A percentile compares a stretch with the other conserved stretches of the same genome.
Conservation (phyloP, 2,329 filamentous ascomycete species). For the Bertia moriformis region DNA sequence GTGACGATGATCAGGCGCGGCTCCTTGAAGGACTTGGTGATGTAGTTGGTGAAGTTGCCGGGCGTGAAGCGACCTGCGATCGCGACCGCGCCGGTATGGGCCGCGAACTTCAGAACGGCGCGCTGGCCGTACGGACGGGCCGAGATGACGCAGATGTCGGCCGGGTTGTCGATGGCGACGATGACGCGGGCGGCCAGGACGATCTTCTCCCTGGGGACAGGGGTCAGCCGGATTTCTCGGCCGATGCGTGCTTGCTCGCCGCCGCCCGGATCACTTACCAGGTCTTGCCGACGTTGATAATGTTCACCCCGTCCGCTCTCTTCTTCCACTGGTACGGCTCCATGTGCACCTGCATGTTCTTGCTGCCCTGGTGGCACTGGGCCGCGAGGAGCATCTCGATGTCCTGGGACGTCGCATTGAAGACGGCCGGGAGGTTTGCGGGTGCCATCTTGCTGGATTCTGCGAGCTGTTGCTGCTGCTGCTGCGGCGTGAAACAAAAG, state of each 20-base stretch:
- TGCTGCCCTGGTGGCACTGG: conserved; percentile 90
- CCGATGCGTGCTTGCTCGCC: too few relatives aligned
- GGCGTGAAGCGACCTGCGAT: conserved; percentile 99
- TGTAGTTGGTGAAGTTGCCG: conserved; percentile 99
- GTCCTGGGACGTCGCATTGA: conserved; percentile 95
- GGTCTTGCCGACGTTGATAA: conserved; percentile 99
- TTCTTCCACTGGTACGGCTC: conserved; percentile 97
- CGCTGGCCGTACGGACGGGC: conserved; percentile 99
- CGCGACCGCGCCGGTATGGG: conserved; percentile 92
- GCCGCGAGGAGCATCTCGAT: conserved; percentile 99
- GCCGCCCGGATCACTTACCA: conserved; percentile 41
- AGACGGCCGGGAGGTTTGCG: conserved; percentile 80
- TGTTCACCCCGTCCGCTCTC: conserved; percentile 84
- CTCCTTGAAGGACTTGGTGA: conserved; percentile 99
- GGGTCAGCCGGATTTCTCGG: too few relatives aligned
- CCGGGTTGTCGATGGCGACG: conserved; percentile 96
- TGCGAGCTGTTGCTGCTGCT: too few relatives aligned
- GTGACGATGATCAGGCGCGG: conserved; percentile 98
- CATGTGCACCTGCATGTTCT: conserved; percentile 99
- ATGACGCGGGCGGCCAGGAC: conserved; percentile 98
- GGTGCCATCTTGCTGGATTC: conserved; percentile 96
- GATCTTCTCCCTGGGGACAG: conserved; percentile 99
- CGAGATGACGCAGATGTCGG: conserved; percentile 98
- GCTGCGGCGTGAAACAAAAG: background rate
- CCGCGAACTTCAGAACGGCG: conserved; percentile 98